Evolutionary conservation across 805 yeast genomes (phyloP), one percentile per base, ranked within the genome.

Genomic region (Candida caryicola): DNA sequence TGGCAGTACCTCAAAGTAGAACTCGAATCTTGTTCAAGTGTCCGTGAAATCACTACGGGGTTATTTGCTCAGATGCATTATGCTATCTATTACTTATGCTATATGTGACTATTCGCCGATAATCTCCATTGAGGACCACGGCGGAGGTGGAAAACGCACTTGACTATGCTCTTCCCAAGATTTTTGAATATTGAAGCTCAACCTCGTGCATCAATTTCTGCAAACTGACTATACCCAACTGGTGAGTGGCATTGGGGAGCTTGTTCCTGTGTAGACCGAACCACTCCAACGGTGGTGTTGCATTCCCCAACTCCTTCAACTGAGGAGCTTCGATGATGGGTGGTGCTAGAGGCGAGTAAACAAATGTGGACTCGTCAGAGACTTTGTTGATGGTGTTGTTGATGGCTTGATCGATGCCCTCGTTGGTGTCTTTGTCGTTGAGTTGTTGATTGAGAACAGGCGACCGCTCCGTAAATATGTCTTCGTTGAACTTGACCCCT

Each of bases 261-360:
- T 81, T 78, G 51, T 83, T 77, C 47, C 98, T 73, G 57, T 93
- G 93, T 21, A 93, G 71, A 2, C 99, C 99, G 66, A 93, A 85
- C 99, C 99, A 93, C 57, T 93, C 99, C 41, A 93, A 64, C 2
- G 99, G 99, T 1, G 99, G 99, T 0, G 99, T 93, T 1, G 97
- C 98, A 62, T 84, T 90, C 17, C 99, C 98, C 51, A 93, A 71
- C 53, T 93, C 98, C 52, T 80, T 81, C 52, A 93, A 68, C 49
- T 83, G 91, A 2, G 98, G 98, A 14, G 93, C 85, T 44, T 85
- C 95, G 26, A 93, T 88, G 5, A 77, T 69, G 0, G 97, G 96
- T 8, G 84, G 85, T 26, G 74, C 79, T 8, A 85, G 53, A 0
- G 98, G 77, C 23, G 70, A 51, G 50, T 88, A 88, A 0, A 57